These are phyloP conservation scores for Begonia masoniana DNA, from an alignment of 306 rosid genomes.

Conservation along the genomic window DNA sequence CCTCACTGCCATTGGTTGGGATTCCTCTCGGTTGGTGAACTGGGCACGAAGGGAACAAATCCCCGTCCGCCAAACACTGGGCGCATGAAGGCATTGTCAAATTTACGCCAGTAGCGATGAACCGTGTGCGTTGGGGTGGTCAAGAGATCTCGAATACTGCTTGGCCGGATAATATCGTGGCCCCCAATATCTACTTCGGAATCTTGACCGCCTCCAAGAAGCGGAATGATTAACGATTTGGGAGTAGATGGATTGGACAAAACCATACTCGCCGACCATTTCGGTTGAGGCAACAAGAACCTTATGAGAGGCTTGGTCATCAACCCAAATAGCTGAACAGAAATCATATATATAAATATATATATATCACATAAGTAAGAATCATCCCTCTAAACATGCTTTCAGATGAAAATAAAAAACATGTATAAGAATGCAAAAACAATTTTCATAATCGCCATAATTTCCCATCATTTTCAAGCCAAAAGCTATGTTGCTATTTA, in stretches of 20 bases:
- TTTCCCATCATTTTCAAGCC: too few relatives aligned
- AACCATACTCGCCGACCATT: slow-evolving; percentile 37
- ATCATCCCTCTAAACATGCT: too few relatives aligned
- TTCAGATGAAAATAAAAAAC: too few relatives aligned
- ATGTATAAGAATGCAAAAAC: too few relatives aligned
- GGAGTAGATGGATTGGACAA: slow-evolving; percentile 42
- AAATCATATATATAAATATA: background rate
- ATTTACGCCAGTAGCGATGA: slow-evolving; percentile 80
- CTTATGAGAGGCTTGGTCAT: slow-evolving; percentile 90
- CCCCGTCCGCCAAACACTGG: slow-evolving; percentile 97
- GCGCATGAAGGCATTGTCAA: slow-evolving; percentile 81
- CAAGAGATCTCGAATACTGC: slow-evolving; percentile 60
- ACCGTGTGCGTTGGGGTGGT: slow-evolving; percentile 66
- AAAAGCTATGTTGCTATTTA: too few relatives aligned
- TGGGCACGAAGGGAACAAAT: slow-evolving; percentile 64
- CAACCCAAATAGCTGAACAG: slow-evolving; percentile 74
- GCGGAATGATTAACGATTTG: slow-evolving; percentile 44
- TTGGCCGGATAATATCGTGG: slow-evolving; percentile 25
- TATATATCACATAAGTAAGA: slow-evolving; percentile 5
- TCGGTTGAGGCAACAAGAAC: slow-evolving; percentile 43
- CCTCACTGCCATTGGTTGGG: slow-evolving; percentile 32
- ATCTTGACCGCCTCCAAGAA: slow-evolving; percentile 44
- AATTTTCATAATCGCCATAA: too few relatives aligned
- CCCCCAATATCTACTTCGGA: slow-evolving; percentile 40
- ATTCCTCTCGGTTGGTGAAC: slow-evolving; percentile 38